A percentile compares a stretch with the other conserved stretches of the same genome.
phyloP scores from a whole-genome alignment of 768 basidiomycete genomes.

The Boletellus ananas region DNA sequence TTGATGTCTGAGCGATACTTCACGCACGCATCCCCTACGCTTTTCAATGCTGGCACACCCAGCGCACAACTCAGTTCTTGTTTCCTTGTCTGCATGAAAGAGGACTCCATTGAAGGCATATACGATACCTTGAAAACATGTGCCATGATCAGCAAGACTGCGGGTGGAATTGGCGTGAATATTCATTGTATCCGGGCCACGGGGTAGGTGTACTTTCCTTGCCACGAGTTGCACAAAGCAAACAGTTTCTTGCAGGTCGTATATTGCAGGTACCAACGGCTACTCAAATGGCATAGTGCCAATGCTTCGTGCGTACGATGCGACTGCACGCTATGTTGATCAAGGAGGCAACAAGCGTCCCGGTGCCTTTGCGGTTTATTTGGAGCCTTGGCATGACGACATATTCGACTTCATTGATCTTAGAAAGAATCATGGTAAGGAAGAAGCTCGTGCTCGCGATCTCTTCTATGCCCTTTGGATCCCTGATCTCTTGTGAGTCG shows the following conservation, averaged over 20 bases:
- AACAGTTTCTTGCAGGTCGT: conserved; percentile 55
- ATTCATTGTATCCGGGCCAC: conserved; percentile 97
- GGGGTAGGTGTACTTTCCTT: conserved; percentile 50
- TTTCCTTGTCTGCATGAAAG: conserved; percentile 98
- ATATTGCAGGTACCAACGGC: conserved; percentile 98
- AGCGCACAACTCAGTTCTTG: conserved; percentile 94
- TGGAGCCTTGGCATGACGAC: conserved; percentile 99
- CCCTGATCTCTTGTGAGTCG: conserved; percentile 85
- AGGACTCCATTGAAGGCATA: conserved; percentile 98
- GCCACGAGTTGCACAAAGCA: neutral
- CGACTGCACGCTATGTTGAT: conserved; percentile 97
- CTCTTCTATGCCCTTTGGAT: conserved; percentile 99
- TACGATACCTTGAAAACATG: conserved; percentile 98
- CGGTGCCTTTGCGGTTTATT: conserved; percentile 96
- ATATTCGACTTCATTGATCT: conserved; percentile 97
- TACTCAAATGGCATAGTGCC: conserved; percentile 99
- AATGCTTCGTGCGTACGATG: conserved; percentile 97
- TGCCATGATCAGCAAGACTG: conserved; percentile 99
- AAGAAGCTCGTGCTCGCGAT: conserved; percentile 93
- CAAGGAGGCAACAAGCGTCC: conserved; percentile 99
- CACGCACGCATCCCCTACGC: conserved; percentile 95
- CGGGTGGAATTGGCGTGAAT: conserved; percentile 93
- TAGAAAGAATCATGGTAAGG: conserved; percentile 98
- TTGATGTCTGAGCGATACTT: conserved; percentile 98
- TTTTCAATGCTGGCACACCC: conserved; percentile 98